Base-by-base conservation (phyloP, 2,329 filamentous ascomycete genomes). In the Amylocarpus encephaloides region DNA sequence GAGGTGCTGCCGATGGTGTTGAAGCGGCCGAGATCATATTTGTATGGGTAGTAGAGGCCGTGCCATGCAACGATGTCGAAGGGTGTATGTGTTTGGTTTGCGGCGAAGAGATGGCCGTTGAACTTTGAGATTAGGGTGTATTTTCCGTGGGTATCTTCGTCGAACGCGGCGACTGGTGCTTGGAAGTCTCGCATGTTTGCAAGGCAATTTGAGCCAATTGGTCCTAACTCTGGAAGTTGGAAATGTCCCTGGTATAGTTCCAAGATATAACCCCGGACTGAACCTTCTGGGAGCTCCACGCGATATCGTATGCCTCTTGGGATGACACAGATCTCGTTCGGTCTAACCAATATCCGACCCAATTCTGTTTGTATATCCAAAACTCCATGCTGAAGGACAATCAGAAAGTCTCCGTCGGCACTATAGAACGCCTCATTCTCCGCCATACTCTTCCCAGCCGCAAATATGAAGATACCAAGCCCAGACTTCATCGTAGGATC, bases 41-140 rank as follows among this genome's bases (percentile, higher is more conserved):
- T 91, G 76, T 82, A 88, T 0, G 86, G 86, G 15, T 33, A 33
- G 30, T 45, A 34, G 26, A 22, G 26, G 15, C 43, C 86, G 63
- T 91, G 86, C 86, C 86, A 91, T 2, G 82, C 85, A 2, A 89
- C 86, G 0, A 91, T 79, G 59, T 91, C 86, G 61, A 89, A 91
- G 0, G 86, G 86, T 0, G 82, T 84, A 65, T 90, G 86, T 10
- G 73, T 66, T 68, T 90, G 86, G 38, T 66, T 72, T 6, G 82
- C 82, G 34, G 71, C 70, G 68, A 86, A 89, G 45, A 88, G 76
- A 42, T 74, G 72, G 57, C 84, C 82, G 63, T 81, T 80, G 62
- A 87, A 84, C 66, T 87, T 87, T 64, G 74, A 75, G 32, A 76
- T 75, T 33, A 88, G 68, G 7, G 71, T 76, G 68, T 74, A 73